Evolutionary conservation across 352 stramenopile genomes (phyloP).

Genomic region (Pythium chondricola): DNA sequence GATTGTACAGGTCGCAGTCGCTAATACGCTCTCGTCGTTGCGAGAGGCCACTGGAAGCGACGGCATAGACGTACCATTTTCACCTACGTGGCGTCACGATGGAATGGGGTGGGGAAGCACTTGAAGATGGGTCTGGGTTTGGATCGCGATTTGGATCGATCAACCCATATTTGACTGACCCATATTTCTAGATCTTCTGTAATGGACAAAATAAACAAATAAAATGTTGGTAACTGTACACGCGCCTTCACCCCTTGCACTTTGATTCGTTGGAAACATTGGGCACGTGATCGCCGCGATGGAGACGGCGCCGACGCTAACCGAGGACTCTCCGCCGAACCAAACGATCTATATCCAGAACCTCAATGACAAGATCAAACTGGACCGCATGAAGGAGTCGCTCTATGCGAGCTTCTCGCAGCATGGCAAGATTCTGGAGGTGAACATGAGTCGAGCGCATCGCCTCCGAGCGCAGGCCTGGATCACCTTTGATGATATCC

Average conservation of each 20-base stretch:
- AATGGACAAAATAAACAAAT: no score
- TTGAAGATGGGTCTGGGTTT: no score
- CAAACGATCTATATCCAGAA: conserved; percentile 94
- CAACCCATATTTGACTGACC: no score
- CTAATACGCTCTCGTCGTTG: no score
- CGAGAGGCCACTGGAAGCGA: background rate
- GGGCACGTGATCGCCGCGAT: background rate
- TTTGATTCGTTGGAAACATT: background rate
- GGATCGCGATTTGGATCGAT: no score
- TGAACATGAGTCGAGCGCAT: conserved; percentile 80
- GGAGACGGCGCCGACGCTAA: conserved; percentile 11
- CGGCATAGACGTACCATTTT: conserved; percentile 16
- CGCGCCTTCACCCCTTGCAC: no score
- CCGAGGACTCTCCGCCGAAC: conserved; percentile 72
- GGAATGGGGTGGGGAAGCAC: no score
- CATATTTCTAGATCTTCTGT: no score
- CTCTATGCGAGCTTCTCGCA: conserved; percentile 89
- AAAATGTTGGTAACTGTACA: no score
- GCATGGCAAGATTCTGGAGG: conserved; percentile 91
- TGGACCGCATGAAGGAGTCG: conserved; percentile 83
- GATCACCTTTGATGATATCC: conserved; percentile 89
- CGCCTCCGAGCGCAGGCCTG: conserved; percentile 87
- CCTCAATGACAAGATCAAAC: conserved; percentile 94
- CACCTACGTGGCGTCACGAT: conserved; percentile 20
- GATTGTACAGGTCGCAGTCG: background rate